Base-by-base conservation (phyloP, 805 yeast genomes). In the Jamesozyma lodderae region DNA sequence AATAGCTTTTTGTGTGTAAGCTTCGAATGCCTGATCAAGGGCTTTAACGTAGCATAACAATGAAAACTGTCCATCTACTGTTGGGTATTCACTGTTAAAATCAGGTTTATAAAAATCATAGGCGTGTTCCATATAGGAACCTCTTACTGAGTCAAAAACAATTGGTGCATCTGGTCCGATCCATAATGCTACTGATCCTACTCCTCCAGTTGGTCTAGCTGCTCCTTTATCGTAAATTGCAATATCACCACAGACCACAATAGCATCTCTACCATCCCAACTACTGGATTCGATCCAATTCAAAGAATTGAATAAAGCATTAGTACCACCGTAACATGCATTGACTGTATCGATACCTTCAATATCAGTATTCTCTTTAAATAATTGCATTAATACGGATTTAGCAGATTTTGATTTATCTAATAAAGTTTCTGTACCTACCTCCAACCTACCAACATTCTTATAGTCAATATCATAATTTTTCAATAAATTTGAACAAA, bases 171-270 rank as follows among this genome's bases (percentile, higher is more conserved):
- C 95, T 37, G 97, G 95, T 36, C 98, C 98, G 55, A 92, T 84
- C 61, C 83, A 77, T 59, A 92, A 55, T 31, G 98, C 98, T 43
- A 90, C 94, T 33, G 94, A 73, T 61, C 98, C 98, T 39, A 94
- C 96, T 70, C 98, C 98, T 64, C 98, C 98, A 38, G 98, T 92
- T 59, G 98, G 98, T 73, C 98, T 81, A 41, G 98, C 98, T 26
- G 94, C 81, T 62, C 98, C 98, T 68, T 88, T 77, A 55, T 88
- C 87, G 67, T 92, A 92, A 51, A 92, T 80, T 58, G 98, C 98
- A 63, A 92, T 92, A 66, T 92, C 98, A 66, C 96, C 97, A 60
- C 92, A 79, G 17, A 90, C 95, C 40, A 90, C 98, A 55, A 92
- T 76, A 40, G 97, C 97, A 58, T 90, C 87, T 64, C 97, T 79